Conservation (phyloP, 805 yeast species). For the Candida jianshihensis region DNA sequence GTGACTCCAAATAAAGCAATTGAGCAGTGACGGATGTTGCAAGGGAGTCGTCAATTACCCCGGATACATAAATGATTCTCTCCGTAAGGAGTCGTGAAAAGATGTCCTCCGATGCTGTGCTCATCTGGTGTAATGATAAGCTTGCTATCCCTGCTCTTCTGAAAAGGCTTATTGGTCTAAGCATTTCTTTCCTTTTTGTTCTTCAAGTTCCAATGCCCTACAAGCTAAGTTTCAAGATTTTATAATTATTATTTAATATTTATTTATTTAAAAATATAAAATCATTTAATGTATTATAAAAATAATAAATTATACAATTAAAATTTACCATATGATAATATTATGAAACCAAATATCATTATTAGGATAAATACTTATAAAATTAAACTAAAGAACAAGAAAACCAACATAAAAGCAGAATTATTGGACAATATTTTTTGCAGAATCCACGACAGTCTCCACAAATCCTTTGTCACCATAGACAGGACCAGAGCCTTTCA, state of each 20-base stretch:
- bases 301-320: too few species aligned
- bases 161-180: too few species aligned
- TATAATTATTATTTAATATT: too few species aligned
- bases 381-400: background rate
- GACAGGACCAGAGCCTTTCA: too few species aligned
- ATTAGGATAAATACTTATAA: background rate
- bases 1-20: slow-evolving; percentile 17
- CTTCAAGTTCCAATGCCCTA: too few species aligned
- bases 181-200: too few species aligned
- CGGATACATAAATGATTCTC: slow-evolving; percentile 22
- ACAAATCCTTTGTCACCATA: slow-evolving; percentile 2
- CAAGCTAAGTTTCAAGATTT: too few species aligned
- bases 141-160: slow-evolving; percentile 1
- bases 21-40: slow-evolving; percentile 23
- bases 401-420: too few species aligned
- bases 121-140: background rate
- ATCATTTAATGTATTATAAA: too few species aligned
- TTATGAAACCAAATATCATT: too few species aligned
- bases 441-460: slow-evolving; percentile 5
- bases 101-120: slow-evolving; percentile 7
- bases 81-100: slow-evolving; percentile 18
- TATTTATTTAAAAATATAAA: too few species aligned
- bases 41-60: slow-evolving; percentile 19
- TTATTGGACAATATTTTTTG: slow-evolving; percentile 1
- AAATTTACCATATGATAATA: too few species aligned